Evolutionary conservation across 371 early-diverging fungal species (phyloP).

Genomic region (Syncephalastrum sp.): DNA sequence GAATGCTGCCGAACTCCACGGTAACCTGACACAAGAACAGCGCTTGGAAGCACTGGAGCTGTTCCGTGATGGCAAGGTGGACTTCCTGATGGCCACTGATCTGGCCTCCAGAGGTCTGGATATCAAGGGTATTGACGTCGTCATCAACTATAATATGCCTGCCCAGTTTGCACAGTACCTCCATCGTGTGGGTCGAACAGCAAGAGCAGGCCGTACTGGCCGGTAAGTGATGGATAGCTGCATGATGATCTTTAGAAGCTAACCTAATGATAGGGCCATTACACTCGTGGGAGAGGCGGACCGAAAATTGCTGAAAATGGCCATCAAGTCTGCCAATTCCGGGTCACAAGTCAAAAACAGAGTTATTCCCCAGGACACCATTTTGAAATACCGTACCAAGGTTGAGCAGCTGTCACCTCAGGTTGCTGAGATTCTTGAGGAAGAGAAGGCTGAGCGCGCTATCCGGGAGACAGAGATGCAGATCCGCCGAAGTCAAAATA

Average conservation of each 20-base stretch:
- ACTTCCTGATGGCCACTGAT: slow-evolving; percentile 97
- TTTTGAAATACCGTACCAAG: slow-evolving; percentile 71
- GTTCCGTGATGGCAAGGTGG: slow-evolving; percentile 88
- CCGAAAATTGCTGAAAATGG: slow-evolving; percentile 90
- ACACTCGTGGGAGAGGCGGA: slow-evolving; percentile 91
- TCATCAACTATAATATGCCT: slow-evolving; percentile 99
- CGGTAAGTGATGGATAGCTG: slow-evolving; percentile 35
- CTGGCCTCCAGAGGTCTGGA: slow-evolving; percentile 99
- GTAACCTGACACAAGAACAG: slow-evolving; percentile 95
- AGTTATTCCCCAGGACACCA: slow-evolving; percentile 73
- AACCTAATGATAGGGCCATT: slow-evolving; percentile 55
- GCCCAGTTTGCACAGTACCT: slow-evolving; percentile 93
- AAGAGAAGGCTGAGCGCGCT: slow-evolving; percentile 81
- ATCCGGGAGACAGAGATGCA: slow-evolving; percentile 88
- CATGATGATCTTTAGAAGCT: neutral
- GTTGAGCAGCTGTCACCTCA: slow-evolving; percentile 64
- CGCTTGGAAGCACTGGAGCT: slow-evolving; percentile 89
- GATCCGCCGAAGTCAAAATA: slow-evolving; percentile 79
- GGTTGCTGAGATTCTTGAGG: slow-evolving; percentile 76
- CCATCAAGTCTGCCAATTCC: slow-evolving; percentile 78
- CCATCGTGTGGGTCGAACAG: slow-evolving; percentile 99
- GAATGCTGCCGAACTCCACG: slow-evolving; percentile 96
- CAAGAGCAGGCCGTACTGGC: slow-evolving; percentile 92
- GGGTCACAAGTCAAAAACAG: slow-evolving; percentile 82
- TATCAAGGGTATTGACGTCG: slow-evolving; percentile 97